These are phyloP conservation scores for Colletotrichum zoysiae DNA, from an alignment of 2,329 filamentous ascomycete species.

Conservation along the genomic window DNA sequence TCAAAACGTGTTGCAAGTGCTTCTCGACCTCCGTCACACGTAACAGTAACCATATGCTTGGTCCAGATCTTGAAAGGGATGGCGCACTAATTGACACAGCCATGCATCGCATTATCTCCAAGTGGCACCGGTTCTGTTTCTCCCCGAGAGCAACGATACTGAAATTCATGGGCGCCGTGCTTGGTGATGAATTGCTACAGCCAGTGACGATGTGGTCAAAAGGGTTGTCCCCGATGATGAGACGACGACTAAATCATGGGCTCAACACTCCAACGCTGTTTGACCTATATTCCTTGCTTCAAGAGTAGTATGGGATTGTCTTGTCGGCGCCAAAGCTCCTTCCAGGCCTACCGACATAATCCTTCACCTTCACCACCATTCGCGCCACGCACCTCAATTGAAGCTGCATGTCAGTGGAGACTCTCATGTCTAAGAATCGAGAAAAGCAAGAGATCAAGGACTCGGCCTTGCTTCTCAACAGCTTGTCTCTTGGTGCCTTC, in stretches of 20 bases:
- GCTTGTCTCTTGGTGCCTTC: slow-evolving; percentile 60
- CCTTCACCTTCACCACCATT: background rate
- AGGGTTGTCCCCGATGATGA: background rate
- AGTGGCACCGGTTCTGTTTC: too few relatives aligned
- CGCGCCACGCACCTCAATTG: background rate
- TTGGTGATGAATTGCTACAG: background rate
- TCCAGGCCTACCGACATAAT: background rate
- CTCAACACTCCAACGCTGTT: background rate
- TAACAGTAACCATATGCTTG: background rate
- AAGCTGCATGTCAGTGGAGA: background rate
- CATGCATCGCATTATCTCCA: background rate
- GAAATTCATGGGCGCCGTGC: background rate
- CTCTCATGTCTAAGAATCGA: slow-evolving; percentile 55
- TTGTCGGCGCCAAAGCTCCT: background rate
- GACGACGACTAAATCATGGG: slow-evolving; percentile 1
- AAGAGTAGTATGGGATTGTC: background rate
- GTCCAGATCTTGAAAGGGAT: background rate
- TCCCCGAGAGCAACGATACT: too few relatives aligned
- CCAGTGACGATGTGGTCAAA: background rate
- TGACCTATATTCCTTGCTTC: background rate
- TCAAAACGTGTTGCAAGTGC: background rate
- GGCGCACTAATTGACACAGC: too few relatives aligned
- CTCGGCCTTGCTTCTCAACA: slow-evolving; percentile 56
- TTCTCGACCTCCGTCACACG: background rate
- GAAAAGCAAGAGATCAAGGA: slow-evolving; percentile 54